These are phyloP conservation scores for Cladosporium cucumerinum DNA, from an alignment of 2,329 filamentous ascomycete genomes.

Conservation along the genomic window DNA sequence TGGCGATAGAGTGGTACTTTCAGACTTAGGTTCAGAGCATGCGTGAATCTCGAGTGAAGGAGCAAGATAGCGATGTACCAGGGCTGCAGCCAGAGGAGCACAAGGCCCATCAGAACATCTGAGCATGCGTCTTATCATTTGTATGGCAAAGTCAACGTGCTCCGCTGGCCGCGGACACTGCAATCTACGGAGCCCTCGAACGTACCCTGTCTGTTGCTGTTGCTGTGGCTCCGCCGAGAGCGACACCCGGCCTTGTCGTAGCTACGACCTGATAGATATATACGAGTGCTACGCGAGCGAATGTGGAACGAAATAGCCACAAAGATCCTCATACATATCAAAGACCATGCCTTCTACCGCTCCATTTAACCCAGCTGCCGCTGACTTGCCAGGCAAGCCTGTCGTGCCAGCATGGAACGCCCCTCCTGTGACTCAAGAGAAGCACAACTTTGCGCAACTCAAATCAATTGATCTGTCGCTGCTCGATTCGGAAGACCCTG, in stretches of 20 bases:
- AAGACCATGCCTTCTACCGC: constrained; percentile 34
- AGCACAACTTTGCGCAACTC: constrained; percentile 40
- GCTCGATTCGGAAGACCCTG: constrained; percentile 33
- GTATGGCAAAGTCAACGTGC: neutral
- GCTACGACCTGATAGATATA: neutral
- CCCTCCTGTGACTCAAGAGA: constrained; percentile 46
- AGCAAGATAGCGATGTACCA: neutral
- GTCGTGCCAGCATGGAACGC: constrained; percentile 36
- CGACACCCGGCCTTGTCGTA: neutral
- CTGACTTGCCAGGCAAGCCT: constrained; percentile 41
- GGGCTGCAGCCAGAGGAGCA: neutral
- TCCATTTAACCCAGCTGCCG: constrained; percentile 42
- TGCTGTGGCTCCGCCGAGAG: neutral
- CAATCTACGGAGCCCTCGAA: neutral
- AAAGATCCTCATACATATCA: neutral
- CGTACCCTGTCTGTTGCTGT: neutral
- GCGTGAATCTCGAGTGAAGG: neutral
- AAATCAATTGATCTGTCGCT: constrained; percentile 34
- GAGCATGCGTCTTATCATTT: neutral
- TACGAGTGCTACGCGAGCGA: neutral
- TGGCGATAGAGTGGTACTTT: neutral
- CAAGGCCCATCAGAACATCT: neutral
- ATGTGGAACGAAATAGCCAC: neutral
- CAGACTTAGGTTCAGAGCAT: neutral
- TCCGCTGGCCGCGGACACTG: neutral